Evolutionary conservation across 179 eudicot species (phyloP).

Genomic region (Heliamphora ciliata): DNA sequence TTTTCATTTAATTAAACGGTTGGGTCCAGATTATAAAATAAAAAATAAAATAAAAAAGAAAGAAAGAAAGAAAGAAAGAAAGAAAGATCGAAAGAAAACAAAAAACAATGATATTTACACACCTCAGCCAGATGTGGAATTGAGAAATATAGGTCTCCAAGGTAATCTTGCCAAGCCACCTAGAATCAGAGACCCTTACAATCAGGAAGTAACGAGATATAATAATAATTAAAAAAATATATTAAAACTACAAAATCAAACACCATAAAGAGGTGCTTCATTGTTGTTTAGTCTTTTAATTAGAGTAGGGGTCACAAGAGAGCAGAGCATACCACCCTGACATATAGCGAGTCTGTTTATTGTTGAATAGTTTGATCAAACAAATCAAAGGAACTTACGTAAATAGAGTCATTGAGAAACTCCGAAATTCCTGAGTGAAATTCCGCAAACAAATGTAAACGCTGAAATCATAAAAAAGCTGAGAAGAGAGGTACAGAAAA

Average conservation of each 20-base stretch:
- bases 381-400: constrained; percentile 12
- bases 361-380: neutral
- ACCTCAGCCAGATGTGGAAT: constrained; percentile 96
- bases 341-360: neutral
- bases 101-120: constrained; percentile 16
- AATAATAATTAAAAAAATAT: no score
- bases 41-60: no score
- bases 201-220: constrained; percentile 2
- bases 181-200: constrained; percentile 26
- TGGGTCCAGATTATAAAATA: no score
- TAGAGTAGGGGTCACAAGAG: no score
- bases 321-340: no score
- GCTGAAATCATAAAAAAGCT: constrained; percentile 40
- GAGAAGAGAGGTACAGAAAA: constrained; percentile 16
- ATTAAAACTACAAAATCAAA: no score
- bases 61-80: no score
- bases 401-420: constrained; percentile 38
- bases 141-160: constrained; percentile 97
- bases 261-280: no score
- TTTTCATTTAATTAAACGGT: no score
- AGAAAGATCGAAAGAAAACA: no score
- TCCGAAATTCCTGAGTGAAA: constrained; percentile 83
- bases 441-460: constrained; percentile 92
- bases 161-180: constrained; percentile 98
- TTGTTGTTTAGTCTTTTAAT: no score